Evolutionary conservation across 345 rosid genomes (phyloP), one percentile per base, ranked within the genome.

Genomic region (Microcos paniculata): DNA sequence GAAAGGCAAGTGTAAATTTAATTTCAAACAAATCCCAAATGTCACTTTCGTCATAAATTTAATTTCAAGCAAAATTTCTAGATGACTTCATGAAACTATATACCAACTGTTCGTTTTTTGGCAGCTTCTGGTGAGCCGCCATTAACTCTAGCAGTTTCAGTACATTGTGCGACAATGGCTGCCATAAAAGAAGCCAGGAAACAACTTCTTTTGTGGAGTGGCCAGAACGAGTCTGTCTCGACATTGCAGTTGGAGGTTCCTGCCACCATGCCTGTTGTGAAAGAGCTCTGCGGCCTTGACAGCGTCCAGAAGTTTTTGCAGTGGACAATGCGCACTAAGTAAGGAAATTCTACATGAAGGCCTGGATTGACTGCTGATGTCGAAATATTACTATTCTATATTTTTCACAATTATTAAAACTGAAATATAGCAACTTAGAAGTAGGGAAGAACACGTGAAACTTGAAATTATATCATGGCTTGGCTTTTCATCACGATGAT

Each of bases 121-220:
- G 83, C 85, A 94, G 97, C 98, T 57, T 94, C 96, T 0, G 96
- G 98, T 7, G 98, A 94, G 87, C 98, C 97, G 4, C 97, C 98
- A 4, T 75, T 92, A 53, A 90, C 89, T 66, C 81, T 94, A 8
- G 96, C 97, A 19, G 94, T 84, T 30, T 90, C 98, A 8, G 91
- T 92, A 72, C 92, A 94, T 81, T 90, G 97, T 83, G 97, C 98
- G 15, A 77, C 91, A 49, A 85, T 92, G 80, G 84, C 86, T 40
- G 98, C 97, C 15, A 85, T 92, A 62, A 64, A 51, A 79, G 97
- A 88, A 72, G 98, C 98, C 13, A 81, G 90, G 73, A 30, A 80
- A 59, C 98, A 92, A 80, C 81, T 86, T 46, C 56, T 9, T 28
- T 76, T 86, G 18, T 92, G 93, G 96, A 84, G 82, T 6, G 66